Evolutionary conservation across 305 asterid species (phyloP), one percentile per base, ranked within the genome.

Genomic region (Solanum chacoense): DNA sequence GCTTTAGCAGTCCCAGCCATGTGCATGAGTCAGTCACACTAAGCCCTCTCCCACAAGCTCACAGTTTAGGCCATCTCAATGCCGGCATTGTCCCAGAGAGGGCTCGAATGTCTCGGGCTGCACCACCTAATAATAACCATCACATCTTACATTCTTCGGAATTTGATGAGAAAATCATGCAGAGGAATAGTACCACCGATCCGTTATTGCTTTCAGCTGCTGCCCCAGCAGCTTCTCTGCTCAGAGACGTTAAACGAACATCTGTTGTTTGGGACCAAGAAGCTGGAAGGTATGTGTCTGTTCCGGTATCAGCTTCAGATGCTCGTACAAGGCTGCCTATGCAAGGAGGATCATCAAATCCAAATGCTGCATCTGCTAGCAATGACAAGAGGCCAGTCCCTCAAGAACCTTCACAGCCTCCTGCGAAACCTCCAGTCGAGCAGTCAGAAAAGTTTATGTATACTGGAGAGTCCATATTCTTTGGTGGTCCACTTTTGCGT

Each of bases 221-320:
- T 16, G 89, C 85, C 22, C 92, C 93, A 18, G 78, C 95, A 18
- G 88, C 94, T 72, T 90, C 98, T 78, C 91, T 97, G 80, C 92
- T 94, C 37, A 90, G 98, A 89, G 99, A 97, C 31, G 92, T 96
- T 42, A 96, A 95, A 89, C 93, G 99, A 89, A 94, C 98, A 24
- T 97, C 99, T 26, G 99, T 97, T 18, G 97, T 95, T 87, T 97
- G 99, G 98, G 99, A 97, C 92, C 99, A 95, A 92, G 98, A 96
- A 94, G 99, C 98, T 24, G 99, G 99, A 50, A 91, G 99, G 89
- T 97, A 97, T 24, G 93, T 97, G 24, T 96, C 99, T 4, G 93
- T 96, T 28, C 98, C 98, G 2, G 90, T 92, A 32, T 91, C 98
- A 36, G 96, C 98, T 88, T 85, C 95, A 26, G 99, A 94, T n/a